Evolutionary conservation across 2,329 filamentous ascomycete species (phyloP).

Genomic region (Epichloe scottii): DNA sequence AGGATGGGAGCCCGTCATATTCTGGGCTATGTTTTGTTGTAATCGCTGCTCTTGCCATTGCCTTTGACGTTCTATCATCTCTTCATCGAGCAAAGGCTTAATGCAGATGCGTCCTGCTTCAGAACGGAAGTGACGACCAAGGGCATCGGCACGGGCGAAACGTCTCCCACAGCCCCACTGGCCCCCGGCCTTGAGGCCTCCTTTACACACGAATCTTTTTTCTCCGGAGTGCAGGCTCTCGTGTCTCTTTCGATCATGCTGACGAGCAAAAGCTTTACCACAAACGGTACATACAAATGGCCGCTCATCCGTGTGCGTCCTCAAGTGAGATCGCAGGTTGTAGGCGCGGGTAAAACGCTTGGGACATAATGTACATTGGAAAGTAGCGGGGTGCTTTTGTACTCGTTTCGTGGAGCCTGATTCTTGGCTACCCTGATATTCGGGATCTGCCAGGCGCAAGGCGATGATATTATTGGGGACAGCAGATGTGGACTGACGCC

Average conservation of each 20-base stretch:
- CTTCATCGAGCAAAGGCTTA: constrained; percentile 91
- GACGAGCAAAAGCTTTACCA: constrained; percentile 90
- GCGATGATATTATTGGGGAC: constrained; percentile 59
- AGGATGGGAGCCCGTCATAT: constrained; percentile 39
- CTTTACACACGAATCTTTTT: constrained; percentile 97
- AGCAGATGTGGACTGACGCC: constrained; percentile 51
- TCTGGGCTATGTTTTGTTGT: constrained; percentile 51
- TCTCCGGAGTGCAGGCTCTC: constrained; percentile 93
- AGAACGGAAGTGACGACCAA: constrained; percentile 88
- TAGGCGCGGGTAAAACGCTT: constrained; percentile 96
- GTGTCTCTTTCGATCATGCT: constrained; percentile 94
- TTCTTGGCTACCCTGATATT: constrained; percentile 56
- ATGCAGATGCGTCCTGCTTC: constrained; percentile 95
- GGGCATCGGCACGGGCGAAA: constrained; percentile 88
- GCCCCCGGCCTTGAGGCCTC: constrained; percentile 68
- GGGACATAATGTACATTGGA: constrained; percentile 85
- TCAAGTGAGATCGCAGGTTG: constrained; percentile 86
- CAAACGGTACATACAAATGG: constrained; percentile 97
- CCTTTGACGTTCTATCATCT: constrained; percentile 70
- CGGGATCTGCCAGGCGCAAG: constrained; percentile 80
- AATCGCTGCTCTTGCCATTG: constrained; percentile 61
- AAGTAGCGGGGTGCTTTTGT: constrained; percentile 95
- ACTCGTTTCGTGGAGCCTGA: constrained; percentile 61
- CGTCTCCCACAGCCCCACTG: constrained; percentile 88
- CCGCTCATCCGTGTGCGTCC: constrained; percentile 93